Percentiles rank a stretch among this genome's conserved stretches.
Evolutionary conservation across 371 early-diverging fungal genomes (phyloP).

Genomic region (Coemansia sp.): DNA sequence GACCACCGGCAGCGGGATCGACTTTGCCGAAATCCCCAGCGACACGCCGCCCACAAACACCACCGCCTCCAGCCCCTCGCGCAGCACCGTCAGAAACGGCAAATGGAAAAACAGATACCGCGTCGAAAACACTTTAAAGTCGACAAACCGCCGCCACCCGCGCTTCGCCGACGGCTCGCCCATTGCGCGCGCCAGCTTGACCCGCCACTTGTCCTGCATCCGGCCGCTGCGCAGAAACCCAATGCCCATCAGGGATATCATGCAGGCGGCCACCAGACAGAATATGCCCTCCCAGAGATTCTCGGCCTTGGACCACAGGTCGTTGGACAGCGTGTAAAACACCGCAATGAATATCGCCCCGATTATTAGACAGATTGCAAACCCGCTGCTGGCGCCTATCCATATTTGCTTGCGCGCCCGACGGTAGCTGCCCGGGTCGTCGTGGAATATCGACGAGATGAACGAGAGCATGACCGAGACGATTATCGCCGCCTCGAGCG

Average conservation of each 20-base stretch:
- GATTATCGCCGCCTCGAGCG: constrained; percentile 80
- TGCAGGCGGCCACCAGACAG: constrained; percentile 60
- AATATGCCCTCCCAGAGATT: constrained; percentile 80
- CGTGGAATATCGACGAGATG: constrained; percentile 60
- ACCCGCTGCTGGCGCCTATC: constrained; percentile 62
- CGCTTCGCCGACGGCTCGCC: constrained; percentile 26
- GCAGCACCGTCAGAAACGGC: constrained; percentile 75
- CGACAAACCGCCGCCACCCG: constrained; percentile 25
- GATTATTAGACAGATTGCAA: constrained; percentile 64
- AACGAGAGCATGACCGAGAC: constrained; percentile 78
- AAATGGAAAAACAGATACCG: constrained; percentile 69
- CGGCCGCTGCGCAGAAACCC: constrained; percentile 70
- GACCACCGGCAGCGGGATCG: constrained; percentile 76
- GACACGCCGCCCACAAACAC: constrained; percentile 83
- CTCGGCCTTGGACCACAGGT: constrained; percentile 73
- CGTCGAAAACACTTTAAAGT: constrained; percentile 34
- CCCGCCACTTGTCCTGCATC: constrained; percentile 70
- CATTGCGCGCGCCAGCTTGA: constrained; percentile 60
- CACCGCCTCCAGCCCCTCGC: constrained; percentile 76
- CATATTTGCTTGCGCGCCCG: constrained; percentile 60
- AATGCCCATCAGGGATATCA: constrained; percentile 72
- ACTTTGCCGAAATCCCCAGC: constrained; percentile 60
- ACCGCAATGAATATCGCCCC: constrained; percentile 72
- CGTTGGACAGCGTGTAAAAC: constrained; percentile 58
- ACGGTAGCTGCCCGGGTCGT: constrained; percentile 52